Evolutionary conservation across 305 asterid species (phyloP), one percentile per base, ranked within the genome.

Genomic region (Fraxinus albicans): DNA sequence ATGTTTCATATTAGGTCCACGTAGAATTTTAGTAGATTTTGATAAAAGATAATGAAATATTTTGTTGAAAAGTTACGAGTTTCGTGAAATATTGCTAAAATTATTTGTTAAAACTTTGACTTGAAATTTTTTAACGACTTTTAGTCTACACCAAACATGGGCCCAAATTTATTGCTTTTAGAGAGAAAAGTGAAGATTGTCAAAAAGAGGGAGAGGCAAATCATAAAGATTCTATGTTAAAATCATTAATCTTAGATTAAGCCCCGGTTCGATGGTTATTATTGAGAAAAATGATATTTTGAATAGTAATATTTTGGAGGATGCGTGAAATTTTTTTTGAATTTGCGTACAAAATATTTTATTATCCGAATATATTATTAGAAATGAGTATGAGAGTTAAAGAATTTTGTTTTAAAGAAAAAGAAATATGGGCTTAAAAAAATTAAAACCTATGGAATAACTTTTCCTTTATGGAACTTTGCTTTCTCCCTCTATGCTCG

Each of bases 161-260:
- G 58, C 8, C 19, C 27, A 53, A 53, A 4, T 53, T 53, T 53
- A 53, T 4, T 53, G 8, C 8, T 50, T 50, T 50, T 4, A 50
- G 60, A 50, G 60, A 44, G n/a, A 12, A 12, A 44, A 44, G 17
- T 65, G 77, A 29, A 70, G 74, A 74, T 44, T 80, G 86, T 87
- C 89, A 87, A 89, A 83, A 89, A 80, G 91, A 88, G 6, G 6
- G 13, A 17, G 84, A 80, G 92, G 89, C 88, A 83, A 79, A 79
- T 63, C n/a, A 69, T 77, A 83, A 47, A 79, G 81, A 76, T 86
- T 83, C 88, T 31, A 67, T 53, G 77, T 85, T 50, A 86, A 80
- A 85, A 31, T 80, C 8, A 78, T 82, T 80, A 60, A 82, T 84
- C 81, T 83, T 85, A 84, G 88, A 86, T 79, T 53, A n/a, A 15